Percentiles rank a stretch among this genome's conserved stretches.
phyloP scores from a whole-genome alignment of 2,329 filamentous ascomycete species.

The Magnaporthales sp. region DNA sequence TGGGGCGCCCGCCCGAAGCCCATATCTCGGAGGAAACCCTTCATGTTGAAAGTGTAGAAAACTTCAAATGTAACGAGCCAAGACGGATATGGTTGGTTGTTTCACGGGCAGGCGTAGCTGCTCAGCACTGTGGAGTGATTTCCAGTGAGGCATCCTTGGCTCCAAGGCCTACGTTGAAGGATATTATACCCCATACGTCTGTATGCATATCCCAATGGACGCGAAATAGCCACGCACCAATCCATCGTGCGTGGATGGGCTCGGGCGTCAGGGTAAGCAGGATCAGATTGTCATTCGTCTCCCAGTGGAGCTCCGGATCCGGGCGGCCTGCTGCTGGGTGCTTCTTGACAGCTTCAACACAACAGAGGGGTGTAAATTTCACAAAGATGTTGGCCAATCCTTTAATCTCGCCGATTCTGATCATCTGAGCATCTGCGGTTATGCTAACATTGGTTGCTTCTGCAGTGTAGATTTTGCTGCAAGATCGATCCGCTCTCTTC shows the following conservation, averaged over 20 bases:
- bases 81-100: not conserved
- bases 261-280: not conserved
- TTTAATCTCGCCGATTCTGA: not conserved
- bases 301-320: not conserved
- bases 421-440: not conserved
- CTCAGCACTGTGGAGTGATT: not conserved
- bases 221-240: not conserved
- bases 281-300: not conserved
- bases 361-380: not conserved
- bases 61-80: not conserved
- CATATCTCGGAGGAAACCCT: not conserved
- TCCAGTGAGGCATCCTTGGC: not conserved
- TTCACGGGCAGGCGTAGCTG: not conserved
- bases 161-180: not conserved
- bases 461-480: not conserved
- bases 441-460: not conserved
- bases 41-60: not conserved
- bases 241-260: not conserved
- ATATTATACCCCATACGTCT: not conserved
- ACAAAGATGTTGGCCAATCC: not conserved
- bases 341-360: not conserved
- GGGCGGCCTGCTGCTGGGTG: not conserved
- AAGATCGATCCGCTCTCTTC: not conserved
- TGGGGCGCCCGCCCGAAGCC: conserved; percentile 5
- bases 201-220: not conserved